A percentile compares a stretch with the other conserved stretches of the same genome.
These are phyloP conservation scores for Aspergillus sp. DNA, from an alignment of 2,329 filamentous ascomycete species.

Conservation along the genomic window DNA sequence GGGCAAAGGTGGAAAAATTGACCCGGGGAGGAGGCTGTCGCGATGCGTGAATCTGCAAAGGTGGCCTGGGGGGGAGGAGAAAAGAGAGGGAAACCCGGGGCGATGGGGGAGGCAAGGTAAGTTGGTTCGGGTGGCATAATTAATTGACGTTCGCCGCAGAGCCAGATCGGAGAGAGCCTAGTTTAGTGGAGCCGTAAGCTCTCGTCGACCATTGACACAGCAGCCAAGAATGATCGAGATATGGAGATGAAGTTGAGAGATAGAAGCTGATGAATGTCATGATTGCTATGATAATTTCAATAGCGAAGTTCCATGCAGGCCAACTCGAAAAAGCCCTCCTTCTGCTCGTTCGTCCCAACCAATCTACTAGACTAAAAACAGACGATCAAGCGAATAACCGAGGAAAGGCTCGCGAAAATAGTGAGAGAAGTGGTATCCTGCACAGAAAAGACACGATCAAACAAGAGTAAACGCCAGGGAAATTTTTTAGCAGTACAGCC, in stretches of 20 bases:
- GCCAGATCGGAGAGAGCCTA: slow-evolving; percentile 23
- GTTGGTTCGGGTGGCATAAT: slow-evolving; percentile 19
- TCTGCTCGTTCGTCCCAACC: not conserved
- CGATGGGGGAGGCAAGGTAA: slow-evolving; percentile 16
- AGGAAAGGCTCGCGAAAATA: slow-evolving; percentile 20
- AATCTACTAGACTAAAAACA: slow-evolving; percentile 16
- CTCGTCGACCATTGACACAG: slow-evolving; percentile 10
- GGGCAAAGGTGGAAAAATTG: slow-evolving; percentile 25
- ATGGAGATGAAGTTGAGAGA: slow-evolving; percentile 6
- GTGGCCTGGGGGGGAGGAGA: slow-evolving; percentile 25
- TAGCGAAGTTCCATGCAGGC: slow-evolving; percentile 5
- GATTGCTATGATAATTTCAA: not conserved
- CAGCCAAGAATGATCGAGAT: slow-evolving; percentile 18
- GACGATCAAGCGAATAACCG: slow-evolving; percentile 15
- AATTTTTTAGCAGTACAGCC: slow-evolving; percentile 26
- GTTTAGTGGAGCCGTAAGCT: slow-evolving; percentile 25
- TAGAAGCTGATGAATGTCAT: not conserved
- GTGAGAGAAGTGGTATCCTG: slow-evolving; percentile 38
- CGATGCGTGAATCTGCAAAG: slow-evolving; percentile 21
- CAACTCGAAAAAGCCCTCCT: not conserved
- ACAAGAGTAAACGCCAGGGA: slow-evolving; percentile 29
- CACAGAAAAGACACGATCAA: slow-evolving; percentile 25
- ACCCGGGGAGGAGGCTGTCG: not conserved
- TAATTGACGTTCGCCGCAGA: slow-evolving; percentile 32
- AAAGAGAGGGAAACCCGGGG: slow-evolving; percentile 21